Evolutionary conservation across 129 eudicot species (phyloP).

Genomic region (Tagetes erecta): DNA sequence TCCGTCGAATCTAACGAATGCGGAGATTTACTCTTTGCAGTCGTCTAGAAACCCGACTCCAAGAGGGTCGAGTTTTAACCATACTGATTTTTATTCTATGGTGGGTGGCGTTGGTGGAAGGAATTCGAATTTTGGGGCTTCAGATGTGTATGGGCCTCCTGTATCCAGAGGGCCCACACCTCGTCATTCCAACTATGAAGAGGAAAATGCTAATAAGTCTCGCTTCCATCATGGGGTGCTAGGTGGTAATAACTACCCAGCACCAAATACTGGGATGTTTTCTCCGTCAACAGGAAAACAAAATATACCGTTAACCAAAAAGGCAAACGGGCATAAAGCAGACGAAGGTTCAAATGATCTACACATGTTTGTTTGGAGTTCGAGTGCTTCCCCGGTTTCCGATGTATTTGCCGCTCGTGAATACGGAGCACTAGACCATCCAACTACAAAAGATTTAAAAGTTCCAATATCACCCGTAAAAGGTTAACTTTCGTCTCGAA

Average conservation of each 20-base stretch:
- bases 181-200: constrained; percentile 70
- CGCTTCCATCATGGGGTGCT: constrained; percentile 56
- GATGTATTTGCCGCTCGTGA: constrained; percentile 63
- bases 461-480: constrained; percentile 69
- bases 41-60: constrained; percentile 77
- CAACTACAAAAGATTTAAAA: constrained; percentile 52
- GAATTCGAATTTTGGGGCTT: constrained; percentile 80
- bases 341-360: constrained; percentile 75
- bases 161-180: constrained; percentile 78
- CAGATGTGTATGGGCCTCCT: constrained; percentile 65
- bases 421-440: constrained; percentile 53
- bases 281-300: constrained; percentile 58
- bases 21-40: constrained; percentile 77
- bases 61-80: constrained; percentile 73
- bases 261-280: constrained; percentile 81
- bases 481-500: constrained; percentile 29
- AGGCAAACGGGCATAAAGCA: constrained; percentile 50
- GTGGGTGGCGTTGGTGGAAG: constrained; percentile 43
- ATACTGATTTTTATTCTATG: constrained; percentile 73
- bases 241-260: constrained; percentile 49
- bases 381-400: constrained; percentile 90
- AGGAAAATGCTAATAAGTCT: constrained; percentile 47
- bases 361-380: constrained; percentile 98
- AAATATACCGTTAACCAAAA: constrained; percentile 36
- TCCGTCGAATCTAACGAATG: constrained; percentile 68